phyloP scores from a whole-genome alignment of 306 rosid genomes.

The Ormosia semicastrata region DNA sequence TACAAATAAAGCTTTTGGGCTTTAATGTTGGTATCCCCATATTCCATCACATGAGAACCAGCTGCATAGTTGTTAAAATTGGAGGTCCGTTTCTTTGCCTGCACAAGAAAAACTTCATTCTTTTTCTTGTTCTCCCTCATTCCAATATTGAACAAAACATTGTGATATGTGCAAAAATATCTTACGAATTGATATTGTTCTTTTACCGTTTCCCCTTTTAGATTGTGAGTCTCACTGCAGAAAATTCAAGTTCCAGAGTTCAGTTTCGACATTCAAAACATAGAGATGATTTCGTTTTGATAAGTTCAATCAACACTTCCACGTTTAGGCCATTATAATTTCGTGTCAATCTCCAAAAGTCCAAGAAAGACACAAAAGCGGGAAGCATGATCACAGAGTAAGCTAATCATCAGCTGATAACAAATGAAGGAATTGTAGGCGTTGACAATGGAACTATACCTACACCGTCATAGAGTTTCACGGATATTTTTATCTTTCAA shows the following conservation, averaged over 20 bases:
- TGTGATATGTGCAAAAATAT: neutral
- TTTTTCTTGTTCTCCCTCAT: neutral
- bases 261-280: neutral
- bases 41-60: constrained; percentile 95
- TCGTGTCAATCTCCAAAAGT: neutral
- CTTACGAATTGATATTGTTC: constrained; percentile 69
- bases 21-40: constrained; percentile 61
- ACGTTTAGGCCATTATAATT: neutral
- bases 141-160: neutral
- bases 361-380: neutral
- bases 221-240: constrained; percentile 80
- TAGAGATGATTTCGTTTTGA: neutral
- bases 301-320: neutral
- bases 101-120: neutral
- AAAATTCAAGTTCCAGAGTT: neutral
- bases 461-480: too few relatives aligned
- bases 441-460: too few relatives aligned
- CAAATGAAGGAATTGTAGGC: too few relatives aligned
- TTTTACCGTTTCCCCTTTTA: constrained; percentile 67
- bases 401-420: neutral
- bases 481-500: too few relatives aligned
- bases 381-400: neutral
- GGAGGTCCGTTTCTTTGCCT: constrained; percentile 79
- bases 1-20: constrained; percentile 68
- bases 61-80: constrained; percentile 41